Percentiles rank a stretch among this genome's conserved stretches.
These are phyloP conservation scores for Haplosporangium sp. DNA, from an alignment of 371 early-diverging fungal genomes.

Conservation along the genomic window DNA sequence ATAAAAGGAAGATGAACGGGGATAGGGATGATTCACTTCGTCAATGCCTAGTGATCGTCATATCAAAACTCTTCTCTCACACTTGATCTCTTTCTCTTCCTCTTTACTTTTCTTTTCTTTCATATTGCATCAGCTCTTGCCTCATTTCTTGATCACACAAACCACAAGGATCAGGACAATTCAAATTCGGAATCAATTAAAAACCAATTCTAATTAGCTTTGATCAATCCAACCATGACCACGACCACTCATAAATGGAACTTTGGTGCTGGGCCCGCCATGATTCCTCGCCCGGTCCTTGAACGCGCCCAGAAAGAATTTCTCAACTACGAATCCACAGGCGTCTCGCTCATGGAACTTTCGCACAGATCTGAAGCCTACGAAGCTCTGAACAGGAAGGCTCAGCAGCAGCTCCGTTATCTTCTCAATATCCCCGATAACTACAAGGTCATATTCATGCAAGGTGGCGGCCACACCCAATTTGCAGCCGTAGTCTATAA, in stretches of 20 bases:
- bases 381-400: constrained; percentile 75
- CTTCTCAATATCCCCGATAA: constrained; percentile 85
- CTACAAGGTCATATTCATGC: constrained; percentile 92
- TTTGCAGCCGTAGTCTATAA: constrained; percentile 93
- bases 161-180: background rate
- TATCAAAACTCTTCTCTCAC: no score
- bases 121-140: background rate
- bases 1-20: no score
- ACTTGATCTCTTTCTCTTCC: background rate
- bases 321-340: constrained; percentile 78
- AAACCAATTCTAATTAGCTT: background rate
- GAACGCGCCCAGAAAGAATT: constrained; percentile 84
- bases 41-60: no score
- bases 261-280: constrained; percentile 95
- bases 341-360: constrained; percentile 94
- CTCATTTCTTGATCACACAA: background rate
- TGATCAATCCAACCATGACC: background rate
- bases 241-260: constrained; percentile 61
- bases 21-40: no score
- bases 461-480: constrained; percentile 95
- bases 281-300: constrained; percentile 85
- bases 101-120: no score
- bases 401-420: constrained; percentile 75
- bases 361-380: constrained; percentile 93
- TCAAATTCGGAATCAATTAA: background rate